Base-by-base conservation (phyloP, 2,329 filamentous ascomycete genomes). In the Eutypa lata region DNA sequence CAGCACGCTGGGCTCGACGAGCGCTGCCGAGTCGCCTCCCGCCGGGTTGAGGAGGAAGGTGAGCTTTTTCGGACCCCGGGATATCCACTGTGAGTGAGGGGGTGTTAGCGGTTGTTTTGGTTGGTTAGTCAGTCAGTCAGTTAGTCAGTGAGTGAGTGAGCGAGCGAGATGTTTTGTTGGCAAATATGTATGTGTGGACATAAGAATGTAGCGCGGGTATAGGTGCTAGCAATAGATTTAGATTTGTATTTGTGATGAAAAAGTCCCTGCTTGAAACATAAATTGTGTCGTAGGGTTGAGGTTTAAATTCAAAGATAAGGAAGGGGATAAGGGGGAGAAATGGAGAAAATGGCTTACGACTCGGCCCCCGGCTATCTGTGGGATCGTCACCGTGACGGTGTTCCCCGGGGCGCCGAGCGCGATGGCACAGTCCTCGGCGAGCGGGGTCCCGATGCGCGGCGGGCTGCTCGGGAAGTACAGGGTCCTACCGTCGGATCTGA, bases 1-100 rank as follows among this genome's bases (percentile, higher is more conserved):
- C 11, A 82, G 78, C n/a, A 86, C 81, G 4, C 82, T 86, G 1
- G 86, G 86, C 66, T 88, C 85, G 44, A 88, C 84, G 3, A 89
- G 74, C 0, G 80, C 83, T 0, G 84, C 35, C 35, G 35, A 4
- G 35, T 14, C 35, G 13, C 35, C 35, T 7, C 83, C 0, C 82
- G 83, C 83, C 0, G 83, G 84, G 61, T 89, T 89, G 28, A 88
- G 71, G 8, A 82, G 70, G 65, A 88, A 89, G 0, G 75, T 82
- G 31, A 88, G 73, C 31, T 73, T 75, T 10, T 73, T 75, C 11
- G 66, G 64, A 53, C 77, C 78, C 49, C 81, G 74, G 28, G 77
- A 79, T 63, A 88, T 82, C 80, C 83, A 89, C 35, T 38, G 35
- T 18, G 13, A 14, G 16, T 38, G n/a, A n/a, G n/a, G n/a, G n/a